Evolutionary conservation across 352 stramenopile genomes (phyloP).

Genomic region (Globisporangium echinulatum): DNA sequence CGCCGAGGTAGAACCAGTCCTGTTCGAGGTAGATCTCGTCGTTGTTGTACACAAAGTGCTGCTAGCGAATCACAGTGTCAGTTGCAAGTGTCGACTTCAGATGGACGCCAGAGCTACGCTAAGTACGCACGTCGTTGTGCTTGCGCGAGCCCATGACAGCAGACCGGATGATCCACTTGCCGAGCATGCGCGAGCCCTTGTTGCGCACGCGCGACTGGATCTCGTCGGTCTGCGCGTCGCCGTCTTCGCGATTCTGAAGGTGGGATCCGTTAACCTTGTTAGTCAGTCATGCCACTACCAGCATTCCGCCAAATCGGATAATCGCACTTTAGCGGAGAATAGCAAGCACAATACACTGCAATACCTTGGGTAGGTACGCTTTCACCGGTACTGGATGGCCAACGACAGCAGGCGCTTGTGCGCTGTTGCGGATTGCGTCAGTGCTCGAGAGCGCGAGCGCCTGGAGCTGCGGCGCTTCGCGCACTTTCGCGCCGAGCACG

Average conservation of each 20-base stretch:
- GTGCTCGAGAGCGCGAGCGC: slow-evolving; percentile 41
- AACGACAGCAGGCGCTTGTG: slow-evolving; percentile 36
- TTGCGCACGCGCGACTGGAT: slow-evolving; percentile 76
- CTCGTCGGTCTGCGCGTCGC: slow-evolving; percentile 68
- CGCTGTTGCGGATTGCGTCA: slow-evolving; percentile 44
- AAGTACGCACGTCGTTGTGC: slow-evolving; percentile 39
- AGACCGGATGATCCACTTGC: slow-evolving; percentile 74
- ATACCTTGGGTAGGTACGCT: slow-evolving; percentile 67
- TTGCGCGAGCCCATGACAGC: slow-evolving; percentile 33
- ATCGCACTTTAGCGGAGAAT: too few relatives aligned
- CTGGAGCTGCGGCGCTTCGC: slow-evolving; percentile 63
- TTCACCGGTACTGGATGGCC: slow-evolving; percentile 53
- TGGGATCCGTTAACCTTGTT: too few relatives aligned
- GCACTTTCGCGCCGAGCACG: slow-evolving; percentile 67
- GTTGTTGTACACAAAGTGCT: slow-evolving; percentile 82
- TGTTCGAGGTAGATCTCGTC: slow-evolving; percentile 80
- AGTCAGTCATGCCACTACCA: too few relatives aligned
- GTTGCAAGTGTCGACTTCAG: not conserved
- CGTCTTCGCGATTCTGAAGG: slow-evolving; percentile 50
- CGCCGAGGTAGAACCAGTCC: slow-evolving; percentile 79
- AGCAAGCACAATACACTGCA: not conserved
- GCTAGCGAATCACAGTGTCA: not conserved
- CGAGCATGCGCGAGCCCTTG: slow-evolving; percentile 67
- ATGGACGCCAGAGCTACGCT: not conserved
- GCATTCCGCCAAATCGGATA: too few relatives aligned